A percentile compares a stretch with the other conserved stretches of the same genome.
phyloP scores from a whole-genome alignment of 192 early-diverging fungal genomes.

The Powellomyces hirtus region DNA sequence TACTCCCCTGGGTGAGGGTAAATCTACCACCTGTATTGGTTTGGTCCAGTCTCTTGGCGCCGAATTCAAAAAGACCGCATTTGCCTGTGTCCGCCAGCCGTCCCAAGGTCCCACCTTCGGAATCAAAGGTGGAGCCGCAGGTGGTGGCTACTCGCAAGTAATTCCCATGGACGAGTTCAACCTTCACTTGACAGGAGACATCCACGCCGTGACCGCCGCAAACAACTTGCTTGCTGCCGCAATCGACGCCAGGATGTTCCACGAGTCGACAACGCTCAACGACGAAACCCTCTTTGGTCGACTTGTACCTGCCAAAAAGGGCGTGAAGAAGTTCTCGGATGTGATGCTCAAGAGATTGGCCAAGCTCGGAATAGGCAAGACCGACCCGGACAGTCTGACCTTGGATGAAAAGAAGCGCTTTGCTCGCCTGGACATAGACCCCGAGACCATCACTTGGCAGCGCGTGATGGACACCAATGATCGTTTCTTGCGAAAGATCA shows the following conservation, averaged over 20 bases:
- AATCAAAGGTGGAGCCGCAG: constrained; percentile 98
- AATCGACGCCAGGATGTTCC: constrained; percentile 97
- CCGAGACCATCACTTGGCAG: constrained; percentile 94
- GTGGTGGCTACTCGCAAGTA: constrained; percentile 98
- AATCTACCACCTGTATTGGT: constrained; percentile 96
- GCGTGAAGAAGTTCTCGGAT: constrained; percentile 74
- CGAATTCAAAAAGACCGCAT: constrained; percentile 78
- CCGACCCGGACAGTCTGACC: constrained; percentile 75
- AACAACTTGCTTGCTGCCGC: constrained; percentile 97
- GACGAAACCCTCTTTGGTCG: constrained; percentile 85
- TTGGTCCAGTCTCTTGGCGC: constrained; percentile 95
- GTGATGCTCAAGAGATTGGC: constrained; percentile 81
- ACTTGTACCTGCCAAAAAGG: constrained; percentile 84
- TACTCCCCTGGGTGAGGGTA: constrained; percentile 97
- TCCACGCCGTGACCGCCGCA: constrained; percentile 96
- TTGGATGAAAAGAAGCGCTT: constrained; percentile 75
- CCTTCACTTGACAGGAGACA: constrained; percentile 97
- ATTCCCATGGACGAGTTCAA: constrained; percentile 99
- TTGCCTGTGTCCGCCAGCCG: constrained; percentile 98
- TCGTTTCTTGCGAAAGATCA: constrained; percentile 89
- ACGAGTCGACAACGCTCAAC: constrained; percentile 78
- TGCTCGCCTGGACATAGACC: constrained; percentile 93
- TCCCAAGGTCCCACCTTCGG: constrained; percentile 99
- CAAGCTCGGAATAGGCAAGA: constrained; percentile 79
- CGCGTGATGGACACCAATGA: constrained; percentile 96